Conservation (phyloP, 164 flowering plant genomes). For the Nelumbo lutea region DNA sequence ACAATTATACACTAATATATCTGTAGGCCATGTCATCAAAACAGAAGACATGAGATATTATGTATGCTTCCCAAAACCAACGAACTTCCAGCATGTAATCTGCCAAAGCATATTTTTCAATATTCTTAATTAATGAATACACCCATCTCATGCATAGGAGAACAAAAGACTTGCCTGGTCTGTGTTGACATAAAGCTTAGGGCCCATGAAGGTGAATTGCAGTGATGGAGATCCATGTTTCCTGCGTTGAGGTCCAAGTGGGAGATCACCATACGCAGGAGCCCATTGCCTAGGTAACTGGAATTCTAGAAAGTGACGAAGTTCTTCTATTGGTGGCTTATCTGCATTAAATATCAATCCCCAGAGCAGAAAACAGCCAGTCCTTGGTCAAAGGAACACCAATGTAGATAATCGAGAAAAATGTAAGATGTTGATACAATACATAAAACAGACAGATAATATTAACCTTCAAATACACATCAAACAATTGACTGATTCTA, state of each 20-base stretch:
- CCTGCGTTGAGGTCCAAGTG: conserved; percentile 57
- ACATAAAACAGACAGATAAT: background rate
- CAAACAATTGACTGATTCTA: background rate
- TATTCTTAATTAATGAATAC: background rate
- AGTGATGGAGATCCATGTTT: conserved; percentile 59
- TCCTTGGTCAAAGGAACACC: background rate
- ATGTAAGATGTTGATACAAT: background rate
- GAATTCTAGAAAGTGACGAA: conserved; percentile 76
- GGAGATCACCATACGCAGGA: conserved; percentile 75
- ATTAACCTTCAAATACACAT: background rate
- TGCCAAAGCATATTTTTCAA: background rate
- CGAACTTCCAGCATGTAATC: background rate
- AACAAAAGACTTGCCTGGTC: conserved; percentile 35
- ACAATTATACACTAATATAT: no score
- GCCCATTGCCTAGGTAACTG: conserved; percentile 96
- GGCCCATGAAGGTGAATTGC: conserved; percentile 70
- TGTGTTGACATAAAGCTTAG: conserved; percentile 74
- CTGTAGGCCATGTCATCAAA: background rate
- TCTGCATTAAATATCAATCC: conserved; percentile 39
- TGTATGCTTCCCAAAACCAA: background rate
- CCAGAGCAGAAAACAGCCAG: background rate
- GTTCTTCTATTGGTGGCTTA: conserved; percentile 84
- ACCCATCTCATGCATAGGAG: background rate
- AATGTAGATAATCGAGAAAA: background rate
- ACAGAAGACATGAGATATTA: background rate